Conservation (phyloP, 2,329 filamentous ascomycete species). For the Aureobasidium pullulans region DNA sequence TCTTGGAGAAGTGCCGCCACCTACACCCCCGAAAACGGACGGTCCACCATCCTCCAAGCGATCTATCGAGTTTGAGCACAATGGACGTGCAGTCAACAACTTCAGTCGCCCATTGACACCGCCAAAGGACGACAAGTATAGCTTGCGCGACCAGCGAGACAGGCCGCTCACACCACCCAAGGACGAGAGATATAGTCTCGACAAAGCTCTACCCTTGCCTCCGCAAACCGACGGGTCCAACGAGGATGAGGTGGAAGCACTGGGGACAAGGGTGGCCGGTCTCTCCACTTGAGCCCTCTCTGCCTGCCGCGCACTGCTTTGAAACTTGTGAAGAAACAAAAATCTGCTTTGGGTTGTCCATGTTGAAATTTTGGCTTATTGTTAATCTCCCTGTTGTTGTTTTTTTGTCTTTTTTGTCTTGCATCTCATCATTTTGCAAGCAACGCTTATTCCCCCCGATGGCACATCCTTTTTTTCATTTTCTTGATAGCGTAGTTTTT, state of each 20-base stretch:
- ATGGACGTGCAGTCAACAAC: conserved; percentile 18
- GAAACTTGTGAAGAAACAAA: not conserved
- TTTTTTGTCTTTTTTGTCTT: not conserved
- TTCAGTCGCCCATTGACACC: conserved; percentile 37
- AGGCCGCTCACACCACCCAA: conserved; percentile 34
- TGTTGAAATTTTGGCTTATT: not conserved
- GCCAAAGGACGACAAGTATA: conserved; percentile 31
- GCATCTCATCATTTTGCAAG: not conserved
- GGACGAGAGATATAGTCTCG: conserved; percentile 21
- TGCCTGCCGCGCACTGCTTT: not conserved
- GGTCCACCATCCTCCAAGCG: conserved; percentile 13
- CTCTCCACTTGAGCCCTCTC: not conserved
- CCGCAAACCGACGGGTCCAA: conserved; percentile 18
- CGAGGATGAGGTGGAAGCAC: conserved; percentile 17
- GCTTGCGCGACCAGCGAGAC: conserved; percentile 15
- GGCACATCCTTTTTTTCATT: not conserved
- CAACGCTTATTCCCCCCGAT: not conserved
- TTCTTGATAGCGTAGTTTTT: not conserved
- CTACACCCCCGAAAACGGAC: conserved; percentile 27
- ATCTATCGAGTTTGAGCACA: conserved; percentile 18
- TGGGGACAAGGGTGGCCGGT: conserved; percentile 1
- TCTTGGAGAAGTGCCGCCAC: conserved; percentile 25
- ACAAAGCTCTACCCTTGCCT: conserved; percentile 24
- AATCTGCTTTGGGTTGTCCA: not conserved
- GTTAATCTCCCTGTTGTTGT: not conserved